These are phyloP conservation scores for Nemania sp. DNA, from an alignment of 2,329 filamentous ascomycete species.

Conservation along the genomic window DNA sequence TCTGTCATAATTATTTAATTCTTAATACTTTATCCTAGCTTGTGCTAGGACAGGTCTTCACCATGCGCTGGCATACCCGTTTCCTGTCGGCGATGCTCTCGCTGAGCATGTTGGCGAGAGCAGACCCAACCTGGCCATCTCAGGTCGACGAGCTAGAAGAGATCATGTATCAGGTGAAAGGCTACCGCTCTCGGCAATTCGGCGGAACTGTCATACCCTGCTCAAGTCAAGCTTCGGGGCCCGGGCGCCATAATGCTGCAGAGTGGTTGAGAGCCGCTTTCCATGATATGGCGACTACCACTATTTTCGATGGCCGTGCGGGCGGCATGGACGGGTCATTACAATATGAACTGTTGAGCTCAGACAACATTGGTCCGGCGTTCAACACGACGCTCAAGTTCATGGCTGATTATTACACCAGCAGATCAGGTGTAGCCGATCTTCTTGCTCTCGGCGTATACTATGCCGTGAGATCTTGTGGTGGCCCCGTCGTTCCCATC, in stretches of 20 bases:
- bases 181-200: slow-evolving; percentile 60
- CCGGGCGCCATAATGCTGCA: slow-evolving; percentile 61
- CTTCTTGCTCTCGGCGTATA: slow-evolving; percentile 63
- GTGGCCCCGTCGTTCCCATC: slow-evolving; percentile 59
- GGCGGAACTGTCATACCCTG: slow-evolving; percentile 62
- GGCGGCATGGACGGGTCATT: slow-evolving; percentile 65
- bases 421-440: slow-evolving; percentile 58
- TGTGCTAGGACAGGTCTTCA: not conserved
- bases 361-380: slow-evolving; percentile 61
- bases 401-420: slow-evolving; percentile 58
- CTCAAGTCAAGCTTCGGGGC: slow-evolving; percentile 55
- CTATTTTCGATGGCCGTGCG: slow-evolving; percentile 47
- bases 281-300: slow-evolving; percentile 64
- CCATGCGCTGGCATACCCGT: slow-evolving; percentile 39
- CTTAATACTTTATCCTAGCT: slow-evolving; percentile 15
- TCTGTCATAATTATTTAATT: slow-evolving; percentile 17
- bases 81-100: slow-evolving; percentile 45
- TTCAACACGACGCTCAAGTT: slow-evolving; percentile 58
- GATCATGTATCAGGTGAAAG: slow-evolving; percentile 63
- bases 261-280: slow-evolving; percentile 67
- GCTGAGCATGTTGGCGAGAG: slow-evolving; percentile 43
- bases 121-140: slow-evolving; percentile 65
- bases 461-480: slow-evolving; percentile 61
- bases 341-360: slow-evolving; percentile 59
- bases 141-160: slow-evolving; percentile 65